phyloP scores from a whole-genome alignment of 768 basidiomycete genomes.

The Amanita rubescens region DNA sequence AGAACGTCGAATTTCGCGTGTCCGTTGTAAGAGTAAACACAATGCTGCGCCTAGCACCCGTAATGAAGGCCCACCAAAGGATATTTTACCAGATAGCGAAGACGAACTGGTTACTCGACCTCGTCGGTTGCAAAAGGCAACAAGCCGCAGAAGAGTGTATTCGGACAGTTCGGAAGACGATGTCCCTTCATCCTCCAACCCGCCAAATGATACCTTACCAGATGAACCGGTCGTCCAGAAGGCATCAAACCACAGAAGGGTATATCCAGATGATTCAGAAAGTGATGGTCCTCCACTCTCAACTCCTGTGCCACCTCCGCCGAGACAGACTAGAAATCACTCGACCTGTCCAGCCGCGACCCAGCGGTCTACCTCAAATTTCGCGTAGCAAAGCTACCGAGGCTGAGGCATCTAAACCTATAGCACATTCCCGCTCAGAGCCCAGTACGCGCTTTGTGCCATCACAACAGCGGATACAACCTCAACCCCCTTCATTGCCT shows the following conservation, averaged over 20 bases:
- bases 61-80: neutral
- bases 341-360: neutral
- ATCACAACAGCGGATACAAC: neutral
- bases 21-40: slow-evolving; percentile 24
- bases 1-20: slow-evolving; percentile 52
- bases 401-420: neutral
- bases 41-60: slow-evolving; percentile 7
- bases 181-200: slow-evolving; percentile 13
- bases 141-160: slow-evolving; percentile 24
- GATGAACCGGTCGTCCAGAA: slow-evolving; percentile 16
- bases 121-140: slow-evolving; percentile 8
- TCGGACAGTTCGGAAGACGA: slow-evolving; percentile 45
- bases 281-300: slow-evolving; percentile 18
- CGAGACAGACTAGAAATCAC: neutral
- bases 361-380: neutral
- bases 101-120: slow-evolving; percentile 16
- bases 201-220: slow-evolving; percentile 1
- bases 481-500: neutral
- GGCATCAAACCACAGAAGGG: slow-evolving; percentile 16
- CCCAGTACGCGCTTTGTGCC: neutral
- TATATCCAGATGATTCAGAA: slow-evolving; percentile 46
- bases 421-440: neutral
- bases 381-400: neutral
- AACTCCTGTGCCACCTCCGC: slow-evolving; percentile 7
- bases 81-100: slow-evolving; percentile 16